Evolutionary conservation across 306 rosid genomes (phyloP), one percentile per base, ranked within the genome.

Genomic region (Begonia peltatifolia): DNA sequence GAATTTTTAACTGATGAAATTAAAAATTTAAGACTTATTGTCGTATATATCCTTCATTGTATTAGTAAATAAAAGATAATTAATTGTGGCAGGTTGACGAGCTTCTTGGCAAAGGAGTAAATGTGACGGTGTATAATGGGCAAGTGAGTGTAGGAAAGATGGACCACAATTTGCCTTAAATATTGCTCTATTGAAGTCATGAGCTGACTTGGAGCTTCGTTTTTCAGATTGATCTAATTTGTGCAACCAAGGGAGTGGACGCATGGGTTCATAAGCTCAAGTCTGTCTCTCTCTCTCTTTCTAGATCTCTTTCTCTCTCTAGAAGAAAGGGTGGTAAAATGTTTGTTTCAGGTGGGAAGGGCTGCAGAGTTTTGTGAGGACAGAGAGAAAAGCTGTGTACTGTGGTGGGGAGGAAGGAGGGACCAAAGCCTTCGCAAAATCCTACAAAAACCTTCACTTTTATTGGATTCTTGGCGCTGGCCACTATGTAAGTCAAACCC

Each of bases 381-480:
- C 55, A 59, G 72, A 67, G 43, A 79, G 95, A 71, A 75, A n/a
- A 47, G 67, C 88, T 42, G 68, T 90, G 11, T 71, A 61, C 64
- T 83, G 94, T 77, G 82, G 76, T 1, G 38, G 38, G 50, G 52
- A 30, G 6, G 67, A 57, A 15, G 47, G 20, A 50, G 36, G 14
- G 1, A 90, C 95, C 41, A 67, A 69, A 61, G 99, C 84, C 42
- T 90, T 86, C 73, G 47, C 62, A 4, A 80, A 46, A 63, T 80
- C 95, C 6, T 52, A 74, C 76, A 65, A 83, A 58, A 90, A 83
- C 70, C 76, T 90, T 12, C 68, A 76, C 60, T 86, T 90, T 50
- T 86, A 80, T 76, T 90, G 99, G 99, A 86, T 90, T 66, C 99
- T 90, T 53, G 76, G 84, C 61, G 99, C 99, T 14, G 99, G 99